Base-by-base conservation (phyloP, 2,329 filamentous ascomycete genomes). In the Colletotrichum melonis region DNA sequence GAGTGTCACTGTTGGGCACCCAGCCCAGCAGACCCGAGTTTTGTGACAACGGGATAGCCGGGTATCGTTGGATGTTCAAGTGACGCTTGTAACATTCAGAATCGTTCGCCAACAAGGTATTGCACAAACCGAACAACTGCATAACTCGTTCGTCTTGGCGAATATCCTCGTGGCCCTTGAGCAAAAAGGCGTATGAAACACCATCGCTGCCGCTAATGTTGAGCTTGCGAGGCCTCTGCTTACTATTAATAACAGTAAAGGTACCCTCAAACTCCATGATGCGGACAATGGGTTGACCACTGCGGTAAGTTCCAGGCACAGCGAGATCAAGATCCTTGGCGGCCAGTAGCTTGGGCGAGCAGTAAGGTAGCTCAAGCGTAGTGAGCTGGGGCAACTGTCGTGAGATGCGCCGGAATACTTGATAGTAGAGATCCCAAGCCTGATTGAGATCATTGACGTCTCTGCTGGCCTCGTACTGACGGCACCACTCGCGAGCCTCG, bases 161-260 rank as follows among this genome's bases (percentile, higher is more conserved):
- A 76, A 99, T 98, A 86, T 99, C 97, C 84, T 99, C 97, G 79
- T 99, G 97, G n/a, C 97, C 97, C 87, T 99, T 99, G 78, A 99
- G 90, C 72, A 94, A 84, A 85, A 98, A 98, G 63, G 94, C 93
- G 81, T 98, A 98, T 3, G 91, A 90, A 74, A 90, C 91, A 71
- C 97, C 97, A 80, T 99, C 96, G 79, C 94, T 98, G 74, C 96
- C 97, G 79, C 92, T 92, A 78, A 97, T 90, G 72, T 92, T 95
- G 78, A 98, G 90, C 83, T 97, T 97, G 76, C 97, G 90, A 9
- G 97, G 97, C 60, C 96, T 91, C 82, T 99, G 97, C 85, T 99
- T 99, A 32, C 96, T 98, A 79, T 94, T 95, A 80, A 99, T 97
- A 75, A 99, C 96, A 56, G 90, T 94, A 74, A 98, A 92, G 4